A percentile compares a stretch with the other conserved stretches of the same genome.
Evolutionary conservation across 805 yeast species (phyloP).

Genomic region (Dipodascus albidus): DNA sequence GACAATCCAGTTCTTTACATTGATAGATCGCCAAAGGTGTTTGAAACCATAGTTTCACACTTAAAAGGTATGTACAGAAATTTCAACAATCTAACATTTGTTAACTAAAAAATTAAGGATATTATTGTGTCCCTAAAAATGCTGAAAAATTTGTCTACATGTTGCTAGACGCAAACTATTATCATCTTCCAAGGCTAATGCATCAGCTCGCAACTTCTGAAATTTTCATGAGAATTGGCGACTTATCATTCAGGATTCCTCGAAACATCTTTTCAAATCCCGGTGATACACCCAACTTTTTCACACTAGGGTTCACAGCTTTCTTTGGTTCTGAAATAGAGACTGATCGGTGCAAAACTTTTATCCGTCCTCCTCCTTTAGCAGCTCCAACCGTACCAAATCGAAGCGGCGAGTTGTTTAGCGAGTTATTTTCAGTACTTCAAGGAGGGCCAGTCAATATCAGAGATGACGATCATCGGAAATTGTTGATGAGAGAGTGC

Average conservation of each 20-base stretch:
- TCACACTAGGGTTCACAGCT: constrained; percentile 48
- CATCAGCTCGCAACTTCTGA: constrained; percentile 40
- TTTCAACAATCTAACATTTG: constrained; percentile 27
- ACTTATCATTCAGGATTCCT: constrained; percentile 46
- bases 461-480: constrained; percentile 42
- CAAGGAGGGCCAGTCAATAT: constrained; percentile 43
- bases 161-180: constrained; percentile 63
- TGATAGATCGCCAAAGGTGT: constrained; percentile 64
- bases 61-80: constrained; percentile 20
- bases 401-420: constrained; percentile 44
- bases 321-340: constrained; percentile 40
- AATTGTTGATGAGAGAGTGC: constrained; percentile 53
- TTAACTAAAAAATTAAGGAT: constrained; percentile 36
- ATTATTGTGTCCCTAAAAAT: constrained; percentile 46
- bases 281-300: constrained; percentile 73
- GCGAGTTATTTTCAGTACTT: constrained; percentile 41
- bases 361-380: constrained; percentile 71
- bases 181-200: constrained; percentile 47
- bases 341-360: constrained; percentile 26
- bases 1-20: constrained; percentile 38
- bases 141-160: constrained; percentile 53
- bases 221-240: constrained; percentile 47
- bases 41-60: constrained; percentile 56
- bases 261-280: constrained; percentile 38
- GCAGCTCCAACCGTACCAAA: constrained; percentile 42